A percentile compares a stretch with the other conserved stretches of the same genome.
These are phyloP conservation scores for Allomyces javanicus DNA, from an alignment of 192 early-diverging fungal species.

Conservation along the genomic window DNA sequence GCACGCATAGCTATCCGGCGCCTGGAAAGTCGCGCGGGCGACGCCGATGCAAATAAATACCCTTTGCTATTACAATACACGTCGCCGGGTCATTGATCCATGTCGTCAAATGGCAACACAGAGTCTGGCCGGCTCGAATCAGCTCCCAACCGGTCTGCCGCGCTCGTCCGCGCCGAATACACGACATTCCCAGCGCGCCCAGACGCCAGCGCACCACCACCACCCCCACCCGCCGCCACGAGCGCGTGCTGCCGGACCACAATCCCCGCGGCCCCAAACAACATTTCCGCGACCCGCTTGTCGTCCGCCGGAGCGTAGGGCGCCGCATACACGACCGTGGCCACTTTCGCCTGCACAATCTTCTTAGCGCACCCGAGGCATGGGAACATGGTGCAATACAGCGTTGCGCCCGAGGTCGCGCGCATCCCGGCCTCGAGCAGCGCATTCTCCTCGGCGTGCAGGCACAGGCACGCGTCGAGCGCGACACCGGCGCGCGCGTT, in stretches of 20 bases:
- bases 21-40: too few relatives aligned
- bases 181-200: too few relatives aligned
- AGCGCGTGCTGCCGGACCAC: not conserved
- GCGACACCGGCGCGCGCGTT: constrained; percentile 52
- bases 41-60: too few relatives aligned
- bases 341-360: constrained; percentile 83
- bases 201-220: too few relatives aligned
- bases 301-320: constrained; percentile 1
- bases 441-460: constrained; percentile 98
- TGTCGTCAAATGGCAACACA: too few relatives aligned
- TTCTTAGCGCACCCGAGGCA: constrained; percentile 81
- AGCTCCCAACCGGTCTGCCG: too few relatives aligned
- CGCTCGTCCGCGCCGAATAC: too few relatives aligned
- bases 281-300: not conserved
- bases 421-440: constrained; percentile 78
- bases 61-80: too few relatives aligned
- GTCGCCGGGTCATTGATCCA: too few relatives aligned
- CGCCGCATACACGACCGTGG: constrained; percentile 62
- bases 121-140: too few relatives aligned
- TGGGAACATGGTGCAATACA: constrained; percentile 85
- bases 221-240: too few relatives aligned
- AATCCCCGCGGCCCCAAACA: constrained; percentile 4
- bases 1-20: too few relatives aligned
- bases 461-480: constrained; percentile 77
- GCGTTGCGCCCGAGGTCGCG: constrained; percentile 62